Percentiles rank a stretch among this genome's conserved stretches.
Evolutionary conservation across 352 stramenopile species (phyloP).

Genomic region (Globisporangium acanthophoron): DNA sequence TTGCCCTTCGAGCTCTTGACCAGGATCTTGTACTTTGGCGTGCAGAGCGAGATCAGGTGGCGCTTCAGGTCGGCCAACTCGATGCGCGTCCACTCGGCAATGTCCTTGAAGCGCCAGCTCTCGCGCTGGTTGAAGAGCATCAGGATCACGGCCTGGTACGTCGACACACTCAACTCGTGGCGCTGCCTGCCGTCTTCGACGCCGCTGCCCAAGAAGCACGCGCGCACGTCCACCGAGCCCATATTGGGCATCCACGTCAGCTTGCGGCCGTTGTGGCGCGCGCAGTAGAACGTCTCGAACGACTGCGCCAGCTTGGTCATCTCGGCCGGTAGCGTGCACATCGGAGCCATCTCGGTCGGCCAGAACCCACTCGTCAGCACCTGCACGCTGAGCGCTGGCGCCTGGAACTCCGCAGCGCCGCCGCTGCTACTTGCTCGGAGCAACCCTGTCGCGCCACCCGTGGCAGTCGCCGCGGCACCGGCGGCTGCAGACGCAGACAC

Average conservation of each 20-base stretch:
- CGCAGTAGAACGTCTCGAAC: slow-evolving; percentile 95
- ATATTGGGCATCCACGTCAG: slow-evolving; percentile 95
- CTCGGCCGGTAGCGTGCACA: slow-evolving; percentile 78
- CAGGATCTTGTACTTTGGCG: slow-evolving; percentile 96
- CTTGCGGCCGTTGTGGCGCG: slow-evolving; percentile 92
- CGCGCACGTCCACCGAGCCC: slow-evolving; percentile 89
- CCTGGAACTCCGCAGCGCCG: not conserved
- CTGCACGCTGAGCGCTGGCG: slow-evolving; percentile 51
- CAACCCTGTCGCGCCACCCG: not conserved
- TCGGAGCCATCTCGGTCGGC: slow-evolving; percentile 78
- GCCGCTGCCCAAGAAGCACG: slow-evolving; percentile 71
- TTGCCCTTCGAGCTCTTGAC: slow-evolving; percentile 97
- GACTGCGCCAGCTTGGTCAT: slow-evolving; percentile 75
- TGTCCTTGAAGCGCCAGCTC: slow-evolving; percentile 80
- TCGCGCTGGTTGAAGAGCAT: slow-evolving; percentile 95
- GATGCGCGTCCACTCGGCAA: slow-evolving; percentile 89
- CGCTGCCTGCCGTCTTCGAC: slow-evolving; percentile 35
- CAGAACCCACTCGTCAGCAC: slow-evolving; percentile 87
- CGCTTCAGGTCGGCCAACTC: slow-evolving; percentile 84
- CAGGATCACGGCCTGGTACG: slow-evolving; percentile 98
- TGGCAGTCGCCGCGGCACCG: slow-evolving; percentile 12
- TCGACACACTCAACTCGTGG: slow-evolving; percentile 96
- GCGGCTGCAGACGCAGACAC: slow-evolving; percentile 10
- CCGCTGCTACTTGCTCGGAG: not conserved
- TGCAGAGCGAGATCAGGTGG: slow-evolving; percentile 97